Percentiles rank a stretch among this genome's conserved stretches.
Evolutionary conservation across 2,329 filamentous ascomycete genomes (phyloP).

Genomic region (Neonectria neomacrospora): DNA sequence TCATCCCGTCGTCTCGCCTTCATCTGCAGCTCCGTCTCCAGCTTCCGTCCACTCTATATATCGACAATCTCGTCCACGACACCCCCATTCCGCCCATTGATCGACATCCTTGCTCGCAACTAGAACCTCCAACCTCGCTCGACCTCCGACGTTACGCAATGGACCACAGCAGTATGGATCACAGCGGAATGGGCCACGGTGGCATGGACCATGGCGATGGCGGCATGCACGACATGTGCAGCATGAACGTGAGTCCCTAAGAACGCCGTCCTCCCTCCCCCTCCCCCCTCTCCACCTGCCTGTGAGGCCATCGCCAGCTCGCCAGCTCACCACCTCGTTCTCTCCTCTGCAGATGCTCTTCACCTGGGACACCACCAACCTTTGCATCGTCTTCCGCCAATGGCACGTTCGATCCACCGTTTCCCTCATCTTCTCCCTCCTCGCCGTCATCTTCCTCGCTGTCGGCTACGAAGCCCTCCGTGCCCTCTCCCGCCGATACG

Average conservation of each 20-base stretch:
- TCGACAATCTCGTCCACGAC: neutral
- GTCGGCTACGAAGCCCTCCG: conserved; percentile 95
- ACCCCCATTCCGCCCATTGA: neutral
- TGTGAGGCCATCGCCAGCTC: conserved; percentile 3
- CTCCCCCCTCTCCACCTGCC: neutral
- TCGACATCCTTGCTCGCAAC: neutral
- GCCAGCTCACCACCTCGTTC: conserved; percentile 14
- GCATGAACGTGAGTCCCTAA: conserved; percentile 81
- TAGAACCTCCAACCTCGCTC: neutral
- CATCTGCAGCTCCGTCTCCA: neutral
- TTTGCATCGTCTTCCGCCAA: conserved; percentile 93
- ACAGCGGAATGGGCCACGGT: conserved; percentile 59
- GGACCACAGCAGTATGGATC: conserved; percentile 58
- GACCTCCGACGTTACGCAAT: conserved; percentile 42
- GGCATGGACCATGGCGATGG: conserved; percentile 63
- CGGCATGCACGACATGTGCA: conserved; percentile 77
- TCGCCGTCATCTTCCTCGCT: conserved; percentile 83
- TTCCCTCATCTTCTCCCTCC: conserved; percentile 82
- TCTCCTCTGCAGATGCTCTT: conserved; percentile 84
- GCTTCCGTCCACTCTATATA: neutral
- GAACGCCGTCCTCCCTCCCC: neutral
- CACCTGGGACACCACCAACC: conserved; percentile 92
- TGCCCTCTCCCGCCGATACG: conserved; percentile 80
- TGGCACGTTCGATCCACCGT: conserved; percentile 85
- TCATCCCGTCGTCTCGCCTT: neutral